Evolutionary conservation across 176 grass and related monocot genomes (phyloP).

Genomic region (Lolium multiflorum): DNA sequence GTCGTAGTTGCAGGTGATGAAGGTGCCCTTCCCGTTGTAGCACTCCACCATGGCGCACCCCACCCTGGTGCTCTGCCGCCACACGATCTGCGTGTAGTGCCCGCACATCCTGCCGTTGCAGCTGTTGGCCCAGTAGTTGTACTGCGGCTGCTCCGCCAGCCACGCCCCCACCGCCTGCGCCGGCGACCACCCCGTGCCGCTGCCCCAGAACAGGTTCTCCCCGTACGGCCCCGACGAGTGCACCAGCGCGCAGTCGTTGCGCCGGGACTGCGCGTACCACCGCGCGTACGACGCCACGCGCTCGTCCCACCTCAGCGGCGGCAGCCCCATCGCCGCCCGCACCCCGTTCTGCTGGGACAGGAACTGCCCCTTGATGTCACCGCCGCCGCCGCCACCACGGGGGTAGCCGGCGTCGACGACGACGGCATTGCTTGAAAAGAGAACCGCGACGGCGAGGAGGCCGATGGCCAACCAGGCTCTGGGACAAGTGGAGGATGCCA

Average conservation of each 20-base stretch:
- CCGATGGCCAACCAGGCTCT: neutral
- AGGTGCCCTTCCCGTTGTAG: slow-evolving; percentile 48
- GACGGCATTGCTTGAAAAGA: slow-evolving; percentile 22
- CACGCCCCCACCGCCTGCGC: slow-evolving; percentile 70
- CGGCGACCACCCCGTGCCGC: slow-evolving; percentile 61
- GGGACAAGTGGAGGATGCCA: slow-evolving; percentile 20
- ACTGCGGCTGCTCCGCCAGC: slow-evolving; percentile 58
- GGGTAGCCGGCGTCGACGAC: slow-evolving; percentile 13
- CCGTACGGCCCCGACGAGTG: slow-evolving; percentile 81
- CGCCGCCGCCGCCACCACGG: neutral
- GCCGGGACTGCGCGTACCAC: slow-evolving; percentile 60
- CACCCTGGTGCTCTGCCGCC: slow-evolving; percentile 39
- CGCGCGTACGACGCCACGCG: slow-evolving; percentile 64
- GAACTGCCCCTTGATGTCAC: slow-evolving; percentile 48
- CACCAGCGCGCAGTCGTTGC: slow-evolving; percentile 74
- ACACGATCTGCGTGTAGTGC: slow-evolving; percentile 92
- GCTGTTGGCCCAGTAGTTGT: slow-evolving; percentile 74
- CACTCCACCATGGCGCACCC: slow-evolving; percentile 74
- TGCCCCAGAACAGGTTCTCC: slow-evolving; percentile 94
- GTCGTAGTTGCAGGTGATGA: slow-evolving; percentile 83
- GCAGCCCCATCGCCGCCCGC: slow-evolving; percentile 47
- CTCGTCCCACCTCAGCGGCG: slow-evolving; percentile 59
- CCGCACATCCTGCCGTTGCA: slow-evolving; percentile 66
- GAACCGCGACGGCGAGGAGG: slow-evolving; percentile 28
- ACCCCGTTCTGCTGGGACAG: slow-evolving; percentile 62